Percentiles rank a stretch among this genome's conserved stretches.
These are phyloP conservation scores for Dipodascopsis uninucleata DNA, from an alignment of 805 yeast genomes.

Conservation along the genomic window DNA sequence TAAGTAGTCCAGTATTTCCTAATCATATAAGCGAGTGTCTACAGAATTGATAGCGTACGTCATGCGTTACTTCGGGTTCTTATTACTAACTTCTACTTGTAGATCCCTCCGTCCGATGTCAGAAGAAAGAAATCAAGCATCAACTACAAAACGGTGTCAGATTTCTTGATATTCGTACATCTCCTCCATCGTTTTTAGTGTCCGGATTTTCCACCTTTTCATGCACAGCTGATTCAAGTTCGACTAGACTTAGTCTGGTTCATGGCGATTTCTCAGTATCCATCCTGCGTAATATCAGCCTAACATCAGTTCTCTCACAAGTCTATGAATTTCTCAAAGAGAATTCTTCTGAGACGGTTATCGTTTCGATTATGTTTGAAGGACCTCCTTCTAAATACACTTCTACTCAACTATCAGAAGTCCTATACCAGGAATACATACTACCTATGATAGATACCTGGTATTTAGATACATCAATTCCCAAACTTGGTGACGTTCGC, in stretches of 20 bases:
- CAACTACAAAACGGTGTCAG: conserved; percentile 74
- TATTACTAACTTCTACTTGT: neutral
- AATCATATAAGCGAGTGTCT: too few relatives aligned
- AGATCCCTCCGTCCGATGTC: conserved; percentile 74
- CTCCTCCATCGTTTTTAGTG: conserved; percentile 51
- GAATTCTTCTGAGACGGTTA: conserved; percentile 56
- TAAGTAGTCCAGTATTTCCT: too few relatives aligned
- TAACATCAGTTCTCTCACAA: conserved; percentile 52
- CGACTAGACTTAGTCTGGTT: conserved; percentile 62
- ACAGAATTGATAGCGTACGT: too few relatives aligned
- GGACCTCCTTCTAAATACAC: conserved; percentile 66
- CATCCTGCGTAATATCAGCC: conserved; percentile 52
- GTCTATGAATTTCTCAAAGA: conserved; percentile 54
- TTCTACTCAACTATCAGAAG: conserved; percentile 53
- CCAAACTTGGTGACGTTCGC: conserved; percentile 57
- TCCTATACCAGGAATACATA: conserved; percentile 57
- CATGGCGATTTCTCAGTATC: conserved; percentile 77
- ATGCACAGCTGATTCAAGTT: conserved; percentile 42
- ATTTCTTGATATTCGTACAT: conserved; percentile 64
- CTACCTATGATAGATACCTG: conserved; percentile 50
- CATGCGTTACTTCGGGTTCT: too few relatives aligned
- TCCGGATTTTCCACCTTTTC: conserved; percentile 25
- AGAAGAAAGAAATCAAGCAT: conserved; percentile 53
- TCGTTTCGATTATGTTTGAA: conserved; percentile 70
- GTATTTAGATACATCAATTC: conserved; percentile 56